A percentile compares a stretch with the other conserved stretches of the same genome.
Conservation (phyloP, 1,284 basidiomycete genomes). For the Ganoderma lingzhi region DNA sequence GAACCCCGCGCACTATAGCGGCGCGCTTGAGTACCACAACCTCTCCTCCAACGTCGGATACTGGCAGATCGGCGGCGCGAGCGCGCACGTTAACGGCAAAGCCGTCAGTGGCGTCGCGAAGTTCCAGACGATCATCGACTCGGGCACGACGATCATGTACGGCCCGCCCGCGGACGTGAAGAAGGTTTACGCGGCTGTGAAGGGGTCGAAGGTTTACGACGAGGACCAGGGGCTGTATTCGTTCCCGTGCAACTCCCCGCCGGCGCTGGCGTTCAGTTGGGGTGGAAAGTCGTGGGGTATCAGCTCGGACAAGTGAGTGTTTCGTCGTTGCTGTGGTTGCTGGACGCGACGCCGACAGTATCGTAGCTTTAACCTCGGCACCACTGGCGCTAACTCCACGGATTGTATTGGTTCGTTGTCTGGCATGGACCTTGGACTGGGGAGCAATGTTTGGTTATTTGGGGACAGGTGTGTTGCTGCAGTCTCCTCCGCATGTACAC, state of each 20-base stretch:
- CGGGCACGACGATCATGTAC: slow-evolving; percentile 58
- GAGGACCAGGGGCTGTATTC: slow-evolving; percentile 44
- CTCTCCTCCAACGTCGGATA: slow-evolving; percentile 32
- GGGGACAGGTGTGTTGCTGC: slow-evolving; percentile 34
- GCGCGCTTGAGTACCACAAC: slow-evolving; percentile 27
- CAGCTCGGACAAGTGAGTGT: slow-evolving; percentile 32
- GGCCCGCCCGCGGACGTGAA: slow-evolving; percentile 52
- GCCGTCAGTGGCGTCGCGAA: slow-evolving; percentile 28
- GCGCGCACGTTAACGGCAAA: slow-evolving; percentile 40
- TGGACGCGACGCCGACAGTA: neutral
- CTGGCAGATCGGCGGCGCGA: slow-evolving; percentile 50
- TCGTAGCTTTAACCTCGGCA: slow-evolving; percentile 40
- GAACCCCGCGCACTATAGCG: slow-evolving; percentile 21
- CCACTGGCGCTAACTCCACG: slow-evolving; percentile 21
- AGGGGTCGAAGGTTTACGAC: slow-evolving; percentile 41
- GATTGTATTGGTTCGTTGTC: slow-evolving; percentile 40
- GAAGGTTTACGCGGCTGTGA: slow-evolving; percentile 52
- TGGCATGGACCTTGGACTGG: slow-evolving; percentile 33
- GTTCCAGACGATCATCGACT: slow-evolving; percentile 44
- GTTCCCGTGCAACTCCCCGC: slow-evolving; percentile 49
- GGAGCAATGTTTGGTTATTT: slow-evolving; percentile 38
- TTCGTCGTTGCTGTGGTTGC: neutral
- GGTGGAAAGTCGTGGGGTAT: slow-evolving; percentile 49
- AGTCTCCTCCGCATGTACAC: too few relatives aligned
- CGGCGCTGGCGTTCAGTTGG: slow-evolving; percentile 48